A percentile compares a stretch with the other conserved stretches of the same genome.
Evolutionary conservation across 108 stramenopile species (phyloP).

Genomic region (Halocafeteria seosinensis): DNA sequence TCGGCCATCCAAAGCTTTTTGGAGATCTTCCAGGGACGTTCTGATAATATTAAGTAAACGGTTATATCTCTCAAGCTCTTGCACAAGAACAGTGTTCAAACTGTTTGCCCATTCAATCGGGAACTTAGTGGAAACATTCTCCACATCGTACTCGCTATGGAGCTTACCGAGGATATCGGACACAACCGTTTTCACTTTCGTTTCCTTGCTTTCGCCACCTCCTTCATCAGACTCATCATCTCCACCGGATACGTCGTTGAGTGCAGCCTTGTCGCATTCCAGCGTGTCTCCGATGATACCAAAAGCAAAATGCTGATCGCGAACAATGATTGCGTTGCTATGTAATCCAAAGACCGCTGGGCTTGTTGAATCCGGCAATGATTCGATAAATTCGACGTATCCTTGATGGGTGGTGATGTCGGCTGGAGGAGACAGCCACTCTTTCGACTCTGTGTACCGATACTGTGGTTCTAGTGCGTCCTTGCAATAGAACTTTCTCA

Average conservation of each 20-base stretch:
- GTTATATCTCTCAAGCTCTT: slow-evolving; percentile 48
- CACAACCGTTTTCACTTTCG: slow-evolving; percentile 20
- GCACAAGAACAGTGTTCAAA: slow-evolving; percentile 51
- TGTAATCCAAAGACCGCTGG: slow-evolving; percentile 49
- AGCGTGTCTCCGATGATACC: slow-evolving; percentile 27
- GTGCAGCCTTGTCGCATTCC: slow-evolving; percentile 30
- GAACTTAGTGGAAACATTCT: slow-evolving; percentile 33
- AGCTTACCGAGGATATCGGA: slow-evolving; percentile 29
- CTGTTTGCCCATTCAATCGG: slow-evolving; percentile 39
- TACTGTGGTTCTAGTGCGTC: slow-evolving; percentile 20
- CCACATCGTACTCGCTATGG: slow-evolving; percentile 36
- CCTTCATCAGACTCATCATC: too few relatives aligned
- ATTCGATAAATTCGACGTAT: slow-evolving; percentile 35
- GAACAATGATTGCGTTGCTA: slow-evolving; percentile 44
- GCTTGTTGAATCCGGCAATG: slow-evolving; percentile 16
- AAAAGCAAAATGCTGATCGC: slow-evolving; percentile 37
- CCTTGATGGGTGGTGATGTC: neutral
- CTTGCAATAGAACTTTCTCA: slow-evolving; percentile 25
- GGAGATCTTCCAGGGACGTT: slow-evolving; percentile 17
- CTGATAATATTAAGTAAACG: slow-evolving; percentile 20
- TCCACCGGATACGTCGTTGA: too few relatives aligned
- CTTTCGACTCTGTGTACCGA: slow-evolving; percentile 3
- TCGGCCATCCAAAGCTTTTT: slow-evolving; percentile 41
- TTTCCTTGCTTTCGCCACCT: slow-evolving; percentile 16
- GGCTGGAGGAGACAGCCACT: neutral